Evolutionary conservation across 495 filamentous ascomycete species (phyloP).

Genomic region (Pyronema omphalodes): DNA sequence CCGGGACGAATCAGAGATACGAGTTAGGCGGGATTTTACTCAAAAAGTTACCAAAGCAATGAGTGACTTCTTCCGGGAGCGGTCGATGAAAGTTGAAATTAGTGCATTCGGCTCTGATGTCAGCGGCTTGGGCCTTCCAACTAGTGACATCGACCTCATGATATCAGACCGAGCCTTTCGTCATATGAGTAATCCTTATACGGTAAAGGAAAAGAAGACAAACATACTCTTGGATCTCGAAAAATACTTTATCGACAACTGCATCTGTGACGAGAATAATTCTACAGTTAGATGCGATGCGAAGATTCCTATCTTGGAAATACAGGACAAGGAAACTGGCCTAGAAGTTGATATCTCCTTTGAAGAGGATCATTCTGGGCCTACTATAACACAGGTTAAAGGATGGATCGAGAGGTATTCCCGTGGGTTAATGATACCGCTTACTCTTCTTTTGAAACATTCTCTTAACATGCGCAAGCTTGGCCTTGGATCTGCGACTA

Average conservation of each 20-base stretch:
- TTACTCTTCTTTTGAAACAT: constrained; percentile 1
- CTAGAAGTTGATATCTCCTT: constrained; percentile 5
- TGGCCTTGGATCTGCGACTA: neutral
- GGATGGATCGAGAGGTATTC: neutral
- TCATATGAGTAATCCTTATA: neutral
- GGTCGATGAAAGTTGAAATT: neutral
- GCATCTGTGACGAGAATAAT: neutral
- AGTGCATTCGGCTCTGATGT: neutral
- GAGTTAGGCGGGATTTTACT: neutral
- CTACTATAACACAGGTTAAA: neutral
- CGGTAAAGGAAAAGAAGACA: neutral
- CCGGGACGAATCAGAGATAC: neutral
- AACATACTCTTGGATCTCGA: neutral
- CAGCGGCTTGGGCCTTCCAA: neutral
- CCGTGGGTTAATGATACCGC: neutral
- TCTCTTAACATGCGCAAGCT: constrained; percentile 4
- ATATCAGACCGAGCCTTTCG: neutral
- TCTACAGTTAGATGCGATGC: neutral
- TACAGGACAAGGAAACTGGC: neutral
- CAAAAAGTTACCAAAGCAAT: neutral
- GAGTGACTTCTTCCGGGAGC: neutral
- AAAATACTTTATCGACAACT: neutral
- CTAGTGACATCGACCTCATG: constrained; percentile 3
- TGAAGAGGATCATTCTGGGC: neutral
- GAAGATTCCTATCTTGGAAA: constrained; percentile 2